These are phyloP conservation scores for Aureobasidium melanogenum DNA, from an alignment of 2,329 filamentous ascomycete genomes.

Conservation along the genomic window DNA sequence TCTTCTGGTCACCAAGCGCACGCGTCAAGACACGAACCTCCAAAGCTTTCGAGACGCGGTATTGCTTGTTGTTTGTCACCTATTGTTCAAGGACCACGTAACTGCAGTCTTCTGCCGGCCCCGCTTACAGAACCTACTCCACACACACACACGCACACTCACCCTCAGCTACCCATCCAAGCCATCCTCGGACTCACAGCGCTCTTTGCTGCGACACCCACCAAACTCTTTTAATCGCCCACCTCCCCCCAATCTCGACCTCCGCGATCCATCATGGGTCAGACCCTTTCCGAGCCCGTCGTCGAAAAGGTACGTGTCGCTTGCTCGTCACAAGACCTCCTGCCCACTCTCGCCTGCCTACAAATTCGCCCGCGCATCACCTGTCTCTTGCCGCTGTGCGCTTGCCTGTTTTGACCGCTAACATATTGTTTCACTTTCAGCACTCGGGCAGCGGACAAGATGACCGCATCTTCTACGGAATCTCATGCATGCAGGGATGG, in stretches of 20 bases:
- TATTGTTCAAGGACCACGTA: constrained; percentile 1
- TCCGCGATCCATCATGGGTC: constrained; percentile 63
- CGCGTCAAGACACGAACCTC: neutral
- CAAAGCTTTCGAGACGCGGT: neutral
- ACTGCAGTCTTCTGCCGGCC: neutral
- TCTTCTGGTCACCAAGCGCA: neutral
- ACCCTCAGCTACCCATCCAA: neutral
- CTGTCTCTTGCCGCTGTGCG: neutral
- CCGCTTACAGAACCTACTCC: constrained; percentile 3
- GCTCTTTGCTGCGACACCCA: neutral
- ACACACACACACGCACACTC: neutral
- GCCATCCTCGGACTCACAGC: neutral
- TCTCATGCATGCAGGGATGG: constrained; percentile 99
- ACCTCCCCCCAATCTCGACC: neutral
- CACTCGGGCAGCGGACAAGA: constrained; percentile 83
- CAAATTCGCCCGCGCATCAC: neutral
- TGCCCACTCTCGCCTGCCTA: neutral
- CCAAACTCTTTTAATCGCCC: neutral
- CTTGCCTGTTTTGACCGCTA: neutral
- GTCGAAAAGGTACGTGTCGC: constrained; percentile 80
- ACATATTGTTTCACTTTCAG: constrained; percentile 39
- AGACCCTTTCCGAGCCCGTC: constrained; percentile 97
- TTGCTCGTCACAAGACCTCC: constrained; percentile 7
- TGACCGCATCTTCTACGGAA: constrained; percentile 84
- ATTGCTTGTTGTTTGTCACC: neutral